Conservation (phyloP, 1,139 yeast genomes). For the Debaryomyces fabryi region DNA sequence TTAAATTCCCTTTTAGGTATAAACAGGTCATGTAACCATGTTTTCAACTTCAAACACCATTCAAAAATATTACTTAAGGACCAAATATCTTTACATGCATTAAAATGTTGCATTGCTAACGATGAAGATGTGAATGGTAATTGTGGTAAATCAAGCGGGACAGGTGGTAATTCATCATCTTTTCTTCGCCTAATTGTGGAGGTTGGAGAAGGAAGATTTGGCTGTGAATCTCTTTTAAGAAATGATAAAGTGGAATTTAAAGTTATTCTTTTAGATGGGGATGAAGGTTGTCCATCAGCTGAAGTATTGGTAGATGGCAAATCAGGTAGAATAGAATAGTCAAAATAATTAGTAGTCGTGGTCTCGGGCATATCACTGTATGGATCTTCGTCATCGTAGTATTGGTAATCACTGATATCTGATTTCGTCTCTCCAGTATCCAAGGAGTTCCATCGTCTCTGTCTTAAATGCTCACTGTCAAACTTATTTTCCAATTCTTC, state of each 20-base stretch:
- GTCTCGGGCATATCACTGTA: slow-evolving; percentile 20
- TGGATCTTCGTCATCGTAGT: slow-evolving; percentile 12
- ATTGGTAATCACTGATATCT: slow-evolving; percentile 12
- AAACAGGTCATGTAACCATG: slow-evolving; percentile 54
- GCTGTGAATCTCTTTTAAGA: slow-evolving; percentile 18
- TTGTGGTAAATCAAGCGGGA: slow-evolving; percentile 58
- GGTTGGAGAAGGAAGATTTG: slow-evolving; percentile 5
- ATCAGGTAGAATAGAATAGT: slow-evolving; percentile 46
- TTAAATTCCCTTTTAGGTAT: slow-evolving; percentile 54
- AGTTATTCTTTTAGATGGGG: slow-evolving; percentile 24
- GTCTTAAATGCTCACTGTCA: slow-evolving; percentile 14
- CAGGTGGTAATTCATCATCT: slow-evolving; percentile 45
- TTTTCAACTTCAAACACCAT: slow-evolving; percentile 53
- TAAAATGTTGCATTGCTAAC: slow-evolving; percentile 51
- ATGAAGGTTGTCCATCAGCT: slow-evolving; percentile 12
- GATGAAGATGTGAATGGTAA: slow-evolving; percentile 59
- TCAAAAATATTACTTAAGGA: slow-evolving; percentile 44
- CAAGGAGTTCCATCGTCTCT: slow-evolving; percentile 20
- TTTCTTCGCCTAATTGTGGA: slow-evolving; percentile 17
- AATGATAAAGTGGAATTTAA: slow-evolving; percentile 24
- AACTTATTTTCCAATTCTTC: slow-evolving; percentile 16
- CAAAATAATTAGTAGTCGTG: slow-evolving; percentile 37
- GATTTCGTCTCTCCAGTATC: slow-evolving; percentile 18
- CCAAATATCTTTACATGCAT: slow-evolving; percentile 41
- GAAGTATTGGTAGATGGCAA: slow-evolving; percentile 28